These are phyloP conservation scores for Colletotrichum magnum DNA, from an alignment of 2,329 filamentous ascomycete species.

Conservation along the genomic window DNA sequence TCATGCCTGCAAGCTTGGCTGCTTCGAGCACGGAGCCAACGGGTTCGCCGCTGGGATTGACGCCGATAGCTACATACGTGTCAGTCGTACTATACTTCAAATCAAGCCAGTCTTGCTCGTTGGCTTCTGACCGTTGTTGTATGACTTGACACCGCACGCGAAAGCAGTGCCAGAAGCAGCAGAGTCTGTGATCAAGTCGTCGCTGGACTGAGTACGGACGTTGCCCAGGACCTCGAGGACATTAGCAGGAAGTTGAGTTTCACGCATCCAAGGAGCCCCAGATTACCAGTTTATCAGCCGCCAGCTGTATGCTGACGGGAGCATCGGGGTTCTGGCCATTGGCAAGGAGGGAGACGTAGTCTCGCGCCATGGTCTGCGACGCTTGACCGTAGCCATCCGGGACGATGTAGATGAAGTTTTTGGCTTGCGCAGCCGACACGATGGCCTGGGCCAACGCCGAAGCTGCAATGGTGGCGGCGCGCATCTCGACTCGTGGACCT, in stretches of 20 bases:
- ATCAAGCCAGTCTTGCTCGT: neutral
- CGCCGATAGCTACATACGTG: conserved; percentile 47
- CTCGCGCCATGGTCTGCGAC: conserved; percentile 49
- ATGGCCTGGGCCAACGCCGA: conserved; percentile 28
- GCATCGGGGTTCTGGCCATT: conserved; percentile 42
- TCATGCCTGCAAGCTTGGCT: conserved; percentile 55
- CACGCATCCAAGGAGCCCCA: neutral
- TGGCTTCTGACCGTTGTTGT: conserved; percentile 47
- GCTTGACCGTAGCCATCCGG: conserved; percentile 49
- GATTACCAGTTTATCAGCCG: conserved; percentile 43
- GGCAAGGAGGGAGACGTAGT: conserved; percentile 44
- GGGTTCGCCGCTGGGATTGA: conserved; percentile 50
- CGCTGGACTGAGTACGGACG: conserved; percentile 46
- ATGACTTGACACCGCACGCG: conserved; percentile 55
- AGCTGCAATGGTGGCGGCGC: conserved; percentile 18
- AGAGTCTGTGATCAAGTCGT: conserved; percentile 58
- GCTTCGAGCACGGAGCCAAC: conserved; percentile 57
- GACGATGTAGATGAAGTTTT: conserved; percentile 52
- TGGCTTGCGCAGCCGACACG: conserved; percentile 39
- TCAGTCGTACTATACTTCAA: neutral
- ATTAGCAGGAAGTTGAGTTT: neutral
- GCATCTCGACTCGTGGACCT: conserved; percentile 36
- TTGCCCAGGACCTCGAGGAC: conserved; percentile 47
- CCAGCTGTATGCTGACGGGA: conserved; percentile 42
- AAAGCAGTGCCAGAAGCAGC: conserved; percentile 57